phyloP scores from a whole-genome alignment of 1,284 basidiomycete genomes.

The Cutaneotrichosporon dermatis region DNA sequence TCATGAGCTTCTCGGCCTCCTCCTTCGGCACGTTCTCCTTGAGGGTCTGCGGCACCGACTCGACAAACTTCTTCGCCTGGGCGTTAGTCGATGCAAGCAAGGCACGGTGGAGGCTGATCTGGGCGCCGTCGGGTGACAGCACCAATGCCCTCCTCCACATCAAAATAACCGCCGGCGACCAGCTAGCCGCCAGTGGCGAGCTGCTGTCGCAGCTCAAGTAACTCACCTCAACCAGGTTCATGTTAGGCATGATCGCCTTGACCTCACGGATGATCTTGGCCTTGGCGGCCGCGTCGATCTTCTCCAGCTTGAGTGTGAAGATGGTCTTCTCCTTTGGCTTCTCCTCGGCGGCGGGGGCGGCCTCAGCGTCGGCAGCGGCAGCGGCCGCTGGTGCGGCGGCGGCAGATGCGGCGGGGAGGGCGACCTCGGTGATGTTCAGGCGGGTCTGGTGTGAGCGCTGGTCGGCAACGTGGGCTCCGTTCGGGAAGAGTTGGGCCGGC shows the following conservation, averaged over 20 bases:
- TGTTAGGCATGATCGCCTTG: conserved; percentile 87
- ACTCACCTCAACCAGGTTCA: conserved; percentile 91
- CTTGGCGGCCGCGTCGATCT: conserved; percentile 83
- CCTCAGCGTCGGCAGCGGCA: conserved; percentile 56
- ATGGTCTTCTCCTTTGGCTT: conserved; percentile 99
- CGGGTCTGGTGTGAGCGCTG: conserved; percentile 59
- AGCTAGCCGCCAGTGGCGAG: not conserved
- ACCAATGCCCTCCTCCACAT: not conserved
- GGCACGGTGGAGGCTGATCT: not conserved
- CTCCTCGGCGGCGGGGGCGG: conserved; percentile 54
- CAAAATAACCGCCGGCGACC: not conserved
- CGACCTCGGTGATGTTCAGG: conserved; percentile 96
- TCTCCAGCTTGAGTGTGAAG: conserved; percentile 90
- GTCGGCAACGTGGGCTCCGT: no score
- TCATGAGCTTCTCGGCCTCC: conserved; percentile 94
- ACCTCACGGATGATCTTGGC: conserved; percentile 98
- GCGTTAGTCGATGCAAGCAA: not conserved
- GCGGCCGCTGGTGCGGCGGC: conserved; percentile 57
- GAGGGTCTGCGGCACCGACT: conserved; percentile 85
- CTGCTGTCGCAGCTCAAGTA: no score
- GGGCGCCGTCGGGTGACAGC: not conserved
- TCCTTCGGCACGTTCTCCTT: conserved; percentile 98
- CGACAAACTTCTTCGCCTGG: conserved; percentile 99
- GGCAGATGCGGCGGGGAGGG: conserved; percentile 76
- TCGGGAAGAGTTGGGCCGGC: no score